phyloP scores from a whole-genome alignment of 106 monocot genomes.

The Vanilla planifolia region DNA sequence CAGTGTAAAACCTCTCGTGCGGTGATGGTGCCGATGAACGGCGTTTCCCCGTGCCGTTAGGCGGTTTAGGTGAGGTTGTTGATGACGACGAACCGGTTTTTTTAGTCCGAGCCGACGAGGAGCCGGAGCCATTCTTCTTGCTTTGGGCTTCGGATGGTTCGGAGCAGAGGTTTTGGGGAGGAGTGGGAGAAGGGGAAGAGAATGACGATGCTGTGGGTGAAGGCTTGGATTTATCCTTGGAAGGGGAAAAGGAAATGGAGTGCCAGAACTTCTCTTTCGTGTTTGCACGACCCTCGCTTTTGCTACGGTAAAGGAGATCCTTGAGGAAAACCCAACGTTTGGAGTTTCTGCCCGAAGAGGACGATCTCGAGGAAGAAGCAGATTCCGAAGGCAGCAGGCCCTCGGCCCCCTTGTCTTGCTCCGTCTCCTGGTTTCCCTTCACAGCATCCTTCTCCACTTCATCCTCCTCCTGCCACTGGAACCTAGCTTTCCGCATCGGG shows the following conservation, averaged over 20 bases:
- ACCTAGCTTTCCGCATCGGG: constrained; percentile 44
- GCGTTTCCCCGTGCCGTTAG: constrained; percentile 27
- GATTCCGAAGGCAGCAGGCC: constrained; percentile 20
- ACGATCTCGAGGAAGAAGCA: constrained; percentile 47
- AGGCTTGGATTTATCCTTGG: constrained; percentile 10
- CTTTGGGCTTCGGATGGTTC: constrained; percentile 6
- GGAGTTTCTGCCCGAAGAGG: constrained; percentile 60
- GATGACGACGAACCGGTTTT: neutral
- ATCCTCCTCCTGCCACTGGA: constrained; percentile 36
- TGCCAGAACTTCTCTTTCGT: constrained; percentile 73
- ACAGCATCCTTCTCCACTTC: constrained; percentile 1
- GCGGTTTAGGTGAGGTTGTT: constrained; percentile 5
- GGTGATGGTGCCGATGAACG: constrained; percentile 50
- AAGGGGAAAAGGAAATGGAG: constrained; percentile 41
- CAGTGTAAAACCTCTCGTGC: constrained; percentile 88
- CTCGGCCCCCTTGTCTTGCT: constrained; percentile 21
- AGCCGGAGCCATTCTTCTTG: neutral
- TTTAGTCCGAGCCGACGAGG: neutral
- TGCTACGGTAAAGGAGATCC: constrained; percentile 92
- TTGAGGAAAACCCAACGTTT: constrained; percentile 91
- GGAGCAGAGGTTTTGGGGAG: neutral
- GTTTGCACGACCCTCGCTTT: constrained; percentile 73
- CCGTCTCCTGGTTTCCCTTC: constrained; percentile 15
- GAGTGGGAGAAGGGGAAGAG: neutral
- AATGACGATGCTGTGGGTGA: neutral